These are phyloP conservation scores for Bretziella fagacearum DNA, from an alignment of 2,329 filamentous ascomycete species.

Conservation along the genomic window DNA sequence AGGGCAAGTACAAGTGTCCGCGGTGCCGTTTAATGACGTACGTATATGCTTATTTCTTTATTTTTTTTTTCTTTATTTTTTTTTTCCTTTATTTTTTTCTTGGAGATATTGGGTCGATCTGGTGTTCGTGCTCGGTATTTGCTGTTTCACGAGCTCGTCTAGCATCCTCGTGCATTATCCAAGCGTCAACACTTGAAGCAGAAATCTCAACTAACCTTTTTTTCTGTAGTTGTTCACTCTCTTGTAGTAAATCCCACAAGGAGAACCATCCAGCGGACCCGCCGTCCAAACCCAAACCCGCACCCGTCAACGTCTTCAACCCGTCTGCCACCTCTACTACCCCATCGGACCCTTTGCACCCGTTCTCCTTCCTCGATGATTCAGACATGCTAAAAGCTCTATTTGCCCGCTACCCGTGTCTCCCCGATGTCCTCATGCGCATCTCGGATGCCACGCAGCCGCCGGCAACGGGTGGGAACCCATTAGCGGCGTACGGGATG, in stretches of 20 bases:
- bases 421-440: conserved; percentile 29
- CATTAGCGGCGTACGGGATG: conserved; percentile 14
- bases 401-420: conserved; percentile 35
- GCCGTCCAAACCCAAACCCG: conserved; percentile 19
- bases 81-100: neutral
- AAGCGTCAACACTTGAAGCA: neutral
- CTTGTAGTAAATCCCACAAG: conserved; percentile 37
- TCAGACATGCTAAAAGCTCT: conserved; percentile 33
- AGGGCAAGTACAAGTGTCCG: conserved; percentile 47
- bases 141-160: neutral
- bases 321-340: conserved; percentile 12
- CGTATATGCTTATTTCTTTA: conserved; percentile 18
- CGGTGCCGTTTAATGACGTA: conserved; percentile 42
- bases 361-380: conserved; percentile 35
- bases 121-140: neutral
- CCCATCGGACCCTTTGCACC: conserved; percentile 21
- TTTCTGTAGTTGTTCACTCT: conserved; percentile 36
- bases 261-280: conserved; percentile 31
- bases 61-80: neutral
- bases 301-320: conserved; percentile 13
- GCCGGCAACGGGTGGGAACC: conserved; percentile 19
- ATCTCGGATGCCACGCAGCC: conserved; percentile 35
- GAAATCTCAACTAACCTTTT: conserved; percentile 13
- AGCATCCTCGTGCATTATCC: neutral
- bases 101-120: neutral